Conservation (phyloP, 1,284 basidiomycete species). For the Sporisorium iseilematis-ciliati region DNA sequence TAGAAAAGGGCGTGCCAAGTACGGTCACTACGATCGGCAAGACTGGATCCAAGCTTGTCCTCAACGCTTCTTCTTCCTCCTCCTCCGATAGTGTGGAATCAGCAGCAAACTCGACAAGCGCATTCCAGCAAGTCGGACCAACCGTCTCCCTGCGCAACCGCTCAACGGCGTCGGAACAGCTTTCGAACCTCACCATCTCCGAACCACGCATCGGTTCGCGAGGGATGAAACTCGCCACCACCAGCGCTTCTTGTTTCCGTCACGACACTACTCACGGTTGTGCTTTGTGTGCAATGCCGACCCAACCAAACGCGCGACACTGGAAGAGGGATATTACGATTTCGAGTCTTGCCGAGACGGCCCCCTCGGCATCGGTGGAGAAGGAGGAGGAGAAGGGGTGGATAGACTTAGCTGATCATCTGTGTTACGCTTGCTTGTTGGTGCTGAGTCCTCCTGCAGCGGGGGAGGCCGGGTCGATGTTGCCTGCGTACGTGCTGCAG, state of each 20-base stretch:
- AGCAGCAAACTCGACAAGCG: slow-evolving; percentile 11
- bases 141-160: slow-evolving; percentile 23
- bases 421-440: slow-evolving; percentile 39
- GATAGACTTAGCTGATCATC: slow-evolving; percentile 29
- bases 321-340: slow-evolving; percentile 64
- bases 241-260: slow-evolving; percentile 40
- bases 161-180: background rate
- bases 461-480: background rate
- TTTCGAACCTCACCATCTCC: no score
- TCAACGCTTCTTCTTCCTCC: slow-evolving; percentile 15
- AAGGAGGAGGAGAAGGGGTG: background rate
- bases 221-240: slow-evolving; percentile 48
- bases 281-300: slow-evolving; percentile 61
- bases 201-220: slow-evolving; percentile 53
- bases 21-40: slow-evolving; percentile 63
- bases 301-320: slow-evolving; percentile 43
- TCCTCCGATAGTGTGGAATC: background rate
- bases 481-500: slow-evolving; percentile 24
- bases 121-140: slow-evolving; percentile 43
- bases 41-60: slow-evolving; percentile 64
- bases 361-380: slow-evolving; percentile 2
- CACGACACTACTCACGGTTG: slow-evolving; percentile 36
- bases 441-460: slow-evolving; percentile 19
- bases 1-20: slow-evolving; percentile 63
- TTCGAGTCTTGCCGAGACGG: slow-evolving; percentile 27